These are phyloP conservation scores for Cymodocea nodosa DNA, from an alignment of 116 monocot species.

Conservation along the genomic window DNA sequence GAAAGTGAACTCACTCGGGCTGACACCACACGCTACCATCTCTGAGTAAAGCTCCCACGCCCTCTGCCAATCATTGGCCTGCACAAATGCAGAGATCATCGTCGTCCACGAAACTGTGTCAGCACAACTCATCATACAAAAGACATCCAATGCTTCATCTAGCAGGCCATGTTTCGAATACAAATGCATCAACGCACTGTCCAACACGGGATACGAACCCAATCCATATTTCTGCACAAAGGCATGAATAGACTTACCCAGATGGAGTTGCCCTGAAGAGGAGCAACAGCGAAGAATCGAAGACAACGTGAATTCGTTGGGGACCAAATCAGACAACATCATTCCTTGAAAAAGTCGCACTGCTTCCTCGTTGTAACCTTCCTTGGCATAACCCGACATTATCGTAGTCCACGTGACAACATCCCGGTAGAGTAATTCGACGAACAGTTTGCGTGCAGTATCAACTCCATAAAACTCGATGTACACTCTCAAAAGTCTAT, in stretches of 20 bases:
- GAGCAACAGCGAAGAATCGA: slow-evolving; percentile 34
- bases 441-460: slow-evolving; percentile 50
- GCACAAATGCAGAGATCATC: slow-evolving; percentile 48
- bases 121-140: slow-evolving; percentile 15
- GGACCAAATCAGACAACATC: slow-evolving; percentile 12
- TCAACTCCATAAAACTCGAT: slow-evolving; percentile 6
- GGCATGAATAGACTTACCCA: slow-evolving; percentile 31
- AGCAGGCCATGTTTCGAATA: slow-evolving; percentile 28
- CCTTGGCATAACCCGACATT: slow-evolving; percentile 32
- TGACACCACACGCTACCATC: slow-evolving; percentile 27
- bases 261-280: slow-evolving; percentile 2
- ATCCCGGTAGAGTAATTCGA: slow-evolving; percentile 42
- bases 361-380: slow-evolving; percentile 14
- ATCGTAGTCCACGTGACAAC: slow-evolving; percentile 57
- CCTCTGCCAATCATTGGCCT: slow-evolving; percentile 23
- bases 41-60: slow-evolving; percentile 27
- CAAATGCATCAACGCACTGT: slow-evolving; percentile 33
- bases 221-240: slow-evolving; percentile 26
- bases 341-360: slow-evolving; percentile 32
- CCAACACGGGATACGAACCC: slow-evolving; percentile 22
- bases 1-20: slow-evolving; percentile 67
- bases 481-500: slow-evolving; percentile 43
- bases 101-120: slow-evolving; percentile 62
- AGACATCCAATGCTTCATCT: slow-evolving; percentile 21
- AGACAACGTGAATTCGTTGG: slow-evolving; percentile 61